A percentile compares a stretch with the other conserved stretches of the same genome.
These are phyloP conservation scores for Luffa acutangula DNA, from an alignment of 306 rosid species.

Conservation along the genomic window DNA sequence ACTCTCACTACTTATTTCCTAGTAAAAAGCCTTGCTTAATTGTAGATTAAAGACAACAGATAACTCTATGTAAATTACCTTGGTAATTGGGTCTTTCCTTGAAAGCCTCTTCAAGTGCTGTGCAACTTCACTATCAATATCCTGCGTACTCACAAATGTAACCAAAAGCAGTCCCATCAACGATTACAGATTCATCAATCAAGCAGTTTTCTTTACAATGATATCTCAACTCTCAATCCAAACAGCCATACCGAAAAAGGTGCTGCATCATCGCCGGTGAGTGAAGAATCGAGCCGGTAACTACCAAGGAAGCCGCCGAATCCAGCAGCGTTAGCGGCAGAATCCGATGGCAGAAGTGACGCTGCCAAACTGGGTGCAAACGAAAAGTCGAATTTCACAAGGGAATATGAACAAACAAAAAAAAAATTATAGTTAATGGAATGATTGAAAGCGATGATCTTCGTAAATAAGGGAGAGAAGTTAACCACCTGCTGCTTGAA, in stretches of 20 bases:
- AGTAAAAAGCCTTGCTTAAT: not conserved
- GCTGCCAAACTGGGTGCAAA: slow-evolving; percentile 58
- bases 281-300: slow-evolving; percentile 61
- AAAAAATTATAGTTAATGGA: not conserved
- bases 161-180: not conserved
- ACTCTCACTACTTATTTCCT: not conserved
- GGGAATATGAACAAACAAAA: not conserved
- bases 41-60: not conserved
- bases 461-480: too few species aligned
- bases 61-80: slow-evolving; percentile 32
- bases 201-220: not conserved
- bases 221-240: not conserved
- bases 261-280: slow-evolving; percentile 44
- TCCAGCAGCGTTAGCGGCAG: slow-evolving; percentile 45
- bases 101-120: slow-evolving; percentile 89
- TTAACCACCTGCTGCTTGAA: slow-evolving; percentile 78
- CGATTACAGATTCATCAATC: not conserved
- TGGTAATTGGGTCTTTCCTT: slow-evolving; percentile 85
- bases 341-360: slow-evolving; percentile 64
- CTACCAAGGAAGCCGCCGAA: slow-evolving; percentile 90
- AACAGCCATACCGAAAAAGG: slow-evolving; percentile 32
- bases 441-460: not conserved
- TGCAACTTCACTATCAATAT: slow-evolving; percentile 73
- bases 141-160: slow-evolving; percentile 30
- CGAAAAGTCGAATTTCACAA: not conserved